Conservation (phyloP, 2,329 filamentous ascomycete species). For the Exophiala calicioides region DNA sequence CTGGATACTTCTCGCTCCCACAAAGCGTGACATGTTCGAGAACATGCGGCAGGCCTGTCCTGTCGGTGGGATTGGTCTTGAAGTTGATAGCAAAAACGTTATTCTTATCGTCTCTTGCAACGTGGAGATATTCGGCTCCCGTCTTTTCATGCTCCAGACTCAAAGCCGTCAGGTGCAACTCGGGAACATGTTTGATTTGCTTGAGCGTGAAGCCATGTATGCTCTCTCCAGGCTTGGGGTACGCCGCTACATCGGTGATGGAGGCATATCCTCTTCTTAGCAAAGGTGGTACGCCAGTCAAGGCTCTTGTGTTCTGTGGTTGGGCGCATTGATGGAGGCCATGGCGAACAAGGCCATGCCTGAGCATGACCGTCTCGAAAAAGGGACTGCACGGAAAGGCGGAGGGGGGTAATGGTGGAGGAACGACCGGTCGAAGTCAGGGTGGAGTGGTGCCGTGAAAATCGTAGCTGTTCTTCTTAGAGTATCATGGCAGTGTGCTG, state of each 20-base stretch:
- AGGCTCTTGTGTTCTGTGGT: conserved; percentile 1
- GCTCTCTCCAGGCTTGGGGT: conserved; percentile 78
- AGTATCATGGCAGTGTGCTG: too few relatives aligned
- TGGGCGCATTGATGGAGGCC: conserved; percentile 18
- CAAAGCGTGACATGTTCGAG: conserved; percentile 96
- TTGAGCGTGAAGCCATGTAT: conserved; percentile 92
- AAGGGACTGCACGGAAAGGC: background rate
- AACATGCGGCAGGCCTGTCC: conserved; percentile 94
- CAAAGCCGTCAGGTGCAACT: conserved; percentile 87
- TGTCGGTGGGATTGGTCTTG: conserved; percentile 97
- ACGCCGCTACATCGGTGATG: conserved; percentile 72
- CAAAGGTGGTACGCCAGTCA: background rate
- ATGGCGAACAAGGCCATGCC: conserved; percentile 28
- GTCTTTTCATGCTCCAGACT: conserved; percentile 93
- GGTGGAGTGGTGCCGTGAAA: too few relatives aligned
- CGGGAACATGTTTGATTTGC: conserved; percentile 86
- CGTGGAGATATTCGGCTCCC: conserved; percentile 91
- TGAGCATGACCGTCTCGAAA: conserved; percentile 26
- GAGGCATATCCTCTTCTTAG: conserved; percentile 53
- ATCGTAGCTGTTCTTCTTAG: too few relatives aligned
- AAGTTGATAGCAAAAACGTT: conserved; percentile 99
- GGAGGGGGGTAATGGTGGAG: too few relatives aligned
- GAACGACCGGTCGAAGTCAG: background rate
- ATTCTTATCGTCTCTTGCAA: conserved; percentile 92
- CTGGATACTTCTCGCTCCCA: conserved; percentile 95